These are phyloP conservation scores for Thelonectria rubi DNA, from an alignment of 2,329 filamentous ascomycete genomes.

Conservation along the genomic window DNA sequence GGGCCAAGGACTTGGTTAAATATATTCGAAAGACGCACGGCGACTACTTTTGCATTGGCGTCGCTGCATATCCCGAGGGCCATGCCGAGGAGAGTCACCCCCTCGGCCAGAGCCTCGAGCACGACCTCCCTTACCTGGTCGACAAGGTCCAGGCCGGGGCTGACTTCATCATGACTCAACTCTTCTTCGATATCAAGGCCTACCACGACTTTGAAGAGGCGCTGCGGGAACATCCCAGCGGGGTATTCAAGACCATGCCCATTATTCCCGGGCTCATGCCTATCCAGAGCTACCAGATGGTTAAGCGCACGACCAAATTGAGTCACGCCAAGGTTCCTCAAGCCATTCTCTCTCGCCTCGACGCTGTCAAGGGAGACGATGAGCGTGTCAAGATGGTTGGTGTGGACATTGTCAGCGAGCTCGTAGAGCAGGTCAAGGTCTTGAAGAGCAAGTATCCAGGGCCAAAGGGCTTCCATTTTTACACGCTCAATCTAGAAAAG, in stretches of 20 bases:
- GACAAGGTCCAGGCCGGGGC: conserved; percentile 92
- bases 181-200: conserved; percentile 90
- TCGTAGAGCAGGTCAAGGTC: conserved; percentile 80
- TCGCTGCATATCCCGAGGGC: conserved; percentile 94
- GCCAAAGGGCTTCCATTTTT: conserved; percentile 92
- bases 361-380: conserved; percentile 79
- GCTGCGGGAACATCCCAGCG: conserved; percentile 82
- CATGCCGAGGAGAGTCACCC: conserved; percentile 92
- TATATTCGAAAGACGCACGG: conserved; percentile 89
- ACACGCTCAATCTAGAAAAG: conserved; percentile 96
- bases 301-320: conserved; percentile 91
- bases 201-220: conserved; percentile 82
- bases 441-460: conserved; percentile 65
- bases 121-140: conserved; percentile 87
- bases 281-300: conserved; percentile 95
- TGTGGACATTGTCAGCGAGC: conserved; percentile 83
- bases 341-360: conserved; percentile 73
- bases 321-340: conserved; percentile 87
- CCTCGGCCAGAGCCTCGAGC: conserved; percentile 71
- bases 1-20: conserved; percentile 86
- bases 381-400: conserved; percentile 83
- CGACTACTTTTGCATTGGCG: conserved; percentile 95
- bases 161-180: conserved; percentile 98
- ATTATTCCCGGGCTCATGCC: conserved; percentile 98
- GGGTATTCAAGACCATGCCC: conserved; percentile 83